phyloP scores from a whole-genome alignment of 208 protist genomes.

The Leishmania gerbilli region DNA sequence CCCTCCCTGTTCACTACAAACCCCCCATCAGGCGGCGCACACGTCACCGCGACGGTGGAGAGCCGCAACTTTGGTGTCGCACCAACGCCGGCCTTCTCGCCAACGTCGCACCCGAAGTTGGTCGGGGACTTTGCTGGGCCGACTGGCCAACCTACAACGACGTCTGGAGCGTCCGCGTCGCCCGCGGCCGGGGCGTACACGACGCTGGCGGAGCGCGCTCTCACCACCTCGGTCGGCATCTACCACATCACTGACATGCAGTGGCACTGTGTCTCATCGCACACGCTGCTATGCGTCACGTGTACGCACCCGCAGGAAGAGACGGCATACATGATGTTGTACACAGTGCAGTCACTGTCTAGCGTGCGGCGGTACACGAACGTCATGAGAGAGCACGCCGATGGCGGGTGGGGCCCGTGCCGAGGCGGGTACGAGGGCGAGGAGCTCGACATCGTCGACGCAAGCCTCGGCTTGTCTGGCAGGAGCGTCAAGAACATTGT shows the following conservation, averaged over 20 bases:
- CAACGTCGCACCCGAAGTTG: slow-evolving; percentile 18
- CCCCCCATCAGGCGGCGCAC: neutral
- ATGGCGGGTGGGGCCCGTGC: slow-evolving; percentile 27
- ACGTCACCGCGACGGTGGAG: neutral
- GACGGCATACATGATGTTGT: slow-evolving; percentile 52
- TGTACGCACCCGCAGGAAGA: slow-evolving; percentile 50
- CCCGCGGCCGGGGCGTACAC: slow-evolving; percentile 9
- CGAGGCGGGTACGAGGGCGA: slow-evolving; percentile 20
- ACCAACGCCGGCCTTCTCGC: slow-evolving; percentile 32
- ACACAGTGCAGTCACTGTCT: slow-evolving; percentile 62
- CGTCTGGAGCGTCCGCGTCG: neutral
- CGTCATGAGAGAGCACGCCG: slow-evolving; percentile 32
- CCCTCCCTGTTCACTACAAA: slow-evolving; percentile 17
- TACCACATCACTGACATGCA: slow-evolving; percentile 52
- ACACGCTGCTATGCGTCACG: slow-evolving; percentile 79
- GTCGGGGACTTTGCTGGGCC: neutral
- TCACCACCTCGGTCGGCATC: slow-evolving; percentile 54
- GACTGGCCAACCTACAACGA: neutral
- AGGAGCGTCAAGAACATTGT: slow-evolving; percentile 19
- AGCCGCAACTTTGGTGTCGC: slow-evolving; percentile 23
- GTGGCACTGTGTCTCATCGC: slow-evolving; percentile 67
- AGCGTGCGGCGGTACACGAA: slow-evolving; percentile 41
- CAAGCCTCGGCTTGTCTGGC: neutral
- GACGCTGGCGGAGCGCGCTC: slow-evolving; percentile 46
- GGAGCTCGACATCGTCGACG: slow-evolving; percentile 1